Conservation (phyloP, 805 yeast genomes). For the Millerago galiae region DNA sequence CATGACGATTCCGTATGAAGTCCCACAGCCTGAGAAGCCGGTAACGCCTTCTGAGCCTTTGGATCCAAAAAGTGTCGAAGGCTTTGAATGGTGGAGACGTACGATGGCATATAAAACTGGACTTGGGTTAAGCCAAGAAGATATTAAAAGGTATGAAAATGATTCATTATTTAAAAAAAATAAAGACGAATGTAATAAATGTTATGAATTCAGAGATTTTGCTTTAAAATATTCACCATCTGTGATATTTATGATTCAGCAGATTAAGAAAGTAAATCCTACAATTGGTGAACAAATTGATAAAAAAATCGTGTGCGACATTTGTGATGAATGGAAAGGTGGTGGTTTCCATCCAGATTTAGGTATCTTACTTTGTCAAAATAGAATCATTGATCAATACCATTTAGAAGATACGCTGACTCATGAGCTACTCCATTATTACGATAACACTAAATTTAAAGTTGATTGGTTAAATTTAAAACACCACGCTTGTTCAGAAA, state of each 20-base stretch:
- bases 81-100: constrained; percentile 81
- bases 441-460: constrained; percentile 81
- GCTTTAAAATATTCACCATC: constrained; percentile 75
- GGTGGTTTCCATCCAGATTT: constrained; percentile 93
- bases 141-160: constrained; percentile 47
- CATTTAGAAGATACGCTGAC: constrained; percentile 87
- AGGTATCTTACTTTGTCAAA: constrained; percentile 85
- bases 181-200: constrained; percentile 53
- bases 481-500: constrained; percentile 97
- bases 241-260: constrained; percentile 80
- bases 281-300: constrained; percentile 43
- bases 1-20: constrained; percentile 4
- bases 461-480: constrained; percentile 79
- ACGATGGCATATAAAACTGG: constrained; percentile 68
- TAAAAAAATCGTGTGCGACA: constrained; percentile 64
- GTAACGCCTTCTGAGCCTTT: constrained; percentile 10
- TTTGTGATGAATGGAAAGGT: constrained; percentile 74
- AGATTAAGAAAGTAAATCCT: constrained; percentile 46
- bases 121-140: constrained; percentile 50
- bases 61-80: constrained; percentile 22
- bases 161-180: constrained; percentile 41
- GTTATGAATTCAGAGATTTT: constrained; percentile 78
- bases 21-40: constrained; percentile 3
- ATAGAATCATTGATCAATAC: constrained; percentile 58
- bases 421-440: constrained; percentile 91